Conservation (phyloP, 2,329 filamentous ascomycete species). For the Coccinonectria pachysandricola region DNA sequence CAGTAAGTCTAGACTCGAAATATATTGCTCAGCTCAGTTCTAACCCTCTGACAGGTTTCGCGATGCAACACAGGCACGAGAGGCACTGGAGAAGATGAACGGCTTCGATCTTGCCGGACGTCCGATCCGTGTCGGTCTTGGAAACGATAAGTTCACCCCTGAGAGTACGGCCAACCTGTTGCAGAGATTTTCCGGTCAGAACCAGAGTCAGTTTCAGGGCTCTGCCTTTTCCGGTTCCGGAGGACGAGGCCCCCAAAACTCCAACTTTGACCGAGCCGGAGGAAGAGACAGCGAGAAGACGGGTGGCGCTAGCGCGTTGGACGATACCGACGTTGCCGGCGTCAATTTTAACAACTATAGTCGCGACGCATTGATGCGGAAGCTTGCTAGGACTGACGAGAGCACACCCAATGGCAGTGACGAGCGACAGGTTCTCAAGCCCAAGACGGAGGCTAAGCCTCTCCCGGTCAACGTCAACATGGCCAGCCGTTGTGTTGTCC, state of each 20-base stretch:
- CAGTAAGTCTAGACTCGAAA: conserved; percentile 56
- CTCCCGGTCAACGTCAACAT: conserved; percentile 80
- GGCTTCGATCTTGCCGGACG: conserved; percentile 96
- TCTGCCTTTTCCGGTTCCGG: conserved; percentile 86
- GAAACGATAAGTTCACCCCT: conserved; percentile 99
- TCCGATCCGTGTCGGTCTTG: conserved; percentile 95
- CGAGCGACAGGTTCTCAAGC: conserved; percentile 63
- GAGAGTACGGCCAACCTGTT: conserved; percentile 89
- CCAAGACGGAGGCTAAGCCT: conserved; percentile 68
- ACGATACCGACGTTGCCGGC: conserved; percentile 94
- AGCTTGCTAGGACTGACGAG: conserved; percentile 93
- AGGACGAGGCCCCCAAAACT: conserved; percentile 74
- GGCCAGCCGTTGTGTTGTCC: conserved; percentile 84
- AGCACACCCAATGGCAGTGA: conserved; percentile 52
- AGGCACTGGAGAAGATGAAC: conserved; percentile 98
- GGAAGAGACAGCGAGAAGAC: conserved; percentile 84
- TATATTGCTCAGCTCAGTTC: conserved; percentile 7
- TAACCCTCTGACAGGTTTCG: conserved; percentile 56
- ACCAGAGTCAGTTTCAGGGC: conserved; percentile 70
- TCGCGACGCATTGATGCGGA: conserved; percentile 96
- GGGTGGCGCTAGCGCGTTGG: conserved; percentile 83
- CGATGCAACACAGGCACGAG: conserved; percentile 81
- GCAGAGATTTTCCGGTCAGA: conserved; percentile 81
- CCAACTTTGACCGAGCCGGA: conserved; percentile 83
- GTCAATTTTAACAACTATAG: conserved; percentile 99